Conservation (phyloP, 2,329 filamentous ascomycete species). For the Taxawa tesnikishii region DNA sequence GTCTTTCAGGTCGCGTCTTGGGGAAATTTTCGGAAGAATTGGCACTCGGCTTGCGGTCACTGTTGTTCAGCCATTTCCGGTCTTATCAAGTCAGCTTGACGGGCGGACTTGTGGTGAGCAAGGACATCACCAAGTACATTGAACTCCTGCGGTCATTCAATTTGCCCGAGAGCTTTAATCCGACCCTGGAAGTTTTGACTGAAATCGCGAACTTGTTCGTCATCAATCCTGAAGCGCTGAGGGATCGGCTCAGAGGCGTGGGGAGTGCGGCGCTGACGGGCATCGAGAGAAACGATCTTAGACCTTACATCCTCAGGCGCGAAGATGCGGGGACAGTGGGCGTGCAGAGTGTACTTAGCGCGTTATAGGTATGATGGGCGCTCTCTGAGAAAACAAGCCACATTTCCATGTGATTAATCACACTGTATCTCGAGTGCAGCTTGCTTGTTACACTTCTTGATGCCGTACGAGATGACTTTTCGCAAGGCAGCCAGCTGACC, state of each 20-base stretch:
- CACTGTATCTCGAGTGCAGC: too few relatives aligned
- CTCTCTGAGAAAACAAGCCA: too few relatives aligned
- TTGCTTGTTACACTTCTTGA: too few relatives aligned
- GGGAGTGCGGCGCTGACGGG: slow-evolving; percentile 16
- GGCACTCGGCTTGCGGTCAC: slow-evolving; percentile 60
- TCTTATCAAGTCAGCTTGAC: slow-evolving; percentile 88
- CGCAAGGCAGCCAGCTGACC: too few relatives aligned
- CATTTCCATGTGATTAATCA: too few relatives aligned
- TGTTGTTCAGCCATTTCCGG: slow-evolving; percentile 87
- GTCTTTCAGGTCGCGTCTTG: slow-evolving; percentile 74
- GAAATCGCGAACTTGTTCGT: slow-evolving; percentile 96
- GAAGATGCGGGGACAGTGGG: slow-evolving; percentile 74
- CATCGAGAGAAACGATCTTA: slow-evolving; percentile 45
- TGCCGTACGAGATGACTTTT: too few relatives aligned
- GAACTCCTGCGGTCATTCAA: slow-evolving; percentile 77
- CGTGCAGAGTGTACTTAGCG: slow-evolving; percentile 69
- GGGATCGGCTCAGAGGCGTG: slow-evolving; percentile 36
- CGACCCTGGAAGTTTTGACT: slow-evolving; percentile 65
- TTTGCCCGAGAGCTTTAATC: slow-evolving; percentile 41
- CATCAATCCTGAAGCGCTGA: slow-evolving; percentile 52
- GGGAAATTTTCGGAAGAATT: slow-evolving; percentile 74
- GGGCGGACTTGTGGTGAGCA: slow-evolving; percentile 86
- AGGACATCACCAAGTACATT: slow-evolving; percentile 90
- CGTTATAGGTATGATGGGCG: too few relatives aligned
- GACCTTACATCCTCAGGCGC: slow-evolving; percentile 70